A percentile compares a stretch with the other conserved stretches of the same genome.
phyloP scores from a whole-genome alignment of 2,329 filamentous ascomycete genomes.

The Dactylellina haptotyla region DNA sequence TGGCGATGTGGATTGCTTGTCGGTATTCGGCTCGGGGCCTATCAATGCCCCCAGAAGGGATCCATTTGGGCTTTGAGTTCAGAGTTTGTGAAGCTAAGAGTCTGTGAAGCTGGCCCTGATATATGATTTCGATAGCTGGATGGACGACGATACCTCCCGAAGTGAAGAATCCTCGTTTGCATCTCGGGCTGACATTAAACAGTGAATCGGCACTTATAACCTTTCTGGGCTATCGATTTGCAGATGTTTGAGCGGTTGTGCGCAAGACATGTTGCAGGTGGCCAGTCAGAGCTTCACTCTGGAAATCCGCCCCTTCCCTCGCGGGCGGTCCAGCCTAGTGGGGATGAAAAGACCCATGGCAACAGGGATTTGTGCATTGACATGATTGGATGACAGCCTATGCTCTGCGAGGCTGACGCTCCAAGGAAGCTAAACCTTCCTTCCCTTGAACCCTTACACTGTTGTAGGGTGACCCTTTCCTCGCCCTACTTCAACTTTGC shows the following conservation, averaged over 20 bases:
- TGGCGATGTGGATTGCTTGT: constrained; percentile 49
- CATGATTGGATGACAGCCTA: constrained; percentile 43
- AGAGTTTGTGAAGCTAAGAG: background rate
- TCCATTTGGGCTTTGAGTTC: constrained; percentile 5
- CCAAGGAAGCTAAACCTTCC: constrained; percentile 47
- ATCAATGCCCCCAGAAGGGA: constrained; percentile 20
- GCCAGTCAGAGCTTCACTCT: constrained; percentile 41
- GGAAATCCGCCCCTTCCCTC: constrained; percentile 32
- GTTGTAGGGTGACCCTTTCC: constrained; percentile 25
- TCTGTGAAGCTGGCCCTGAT: background rate
- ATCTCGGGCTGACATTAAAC: constrained; percentile 34
- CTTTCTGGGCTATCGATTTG: constrained; percentile 46
- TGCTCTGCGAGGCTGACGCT: constrained; percentile 50
- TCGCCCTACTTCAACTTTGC: constrained; percentile 27
- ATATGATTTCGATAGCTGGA: constrained; percentile 16
- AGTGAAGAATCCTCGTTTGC: background rate
- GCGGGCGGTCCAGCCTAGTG: constrained; percentile 52
- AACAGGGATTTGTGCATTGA: constrained; percentile 38
- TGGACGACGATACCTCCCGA: constrained; percentile 10
- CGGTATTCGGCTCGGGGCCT: constrained; percentile 25
- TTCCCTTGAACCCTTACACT: constrained; percentile 41
- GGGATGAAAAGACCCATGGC: constrained; percentile 50
- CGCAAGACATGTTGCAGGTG: constrained; percentile 52
- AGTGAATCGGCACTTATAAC: constrained; percentile 42
- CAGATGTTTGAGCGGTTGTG: constrained; percentile 48